Evolutionary conservation across 192 early-diverging fungal species (phyloP), one percentile per base, ranked within the genome.

Genomic region (Glomus cerebriforme): DNA sequence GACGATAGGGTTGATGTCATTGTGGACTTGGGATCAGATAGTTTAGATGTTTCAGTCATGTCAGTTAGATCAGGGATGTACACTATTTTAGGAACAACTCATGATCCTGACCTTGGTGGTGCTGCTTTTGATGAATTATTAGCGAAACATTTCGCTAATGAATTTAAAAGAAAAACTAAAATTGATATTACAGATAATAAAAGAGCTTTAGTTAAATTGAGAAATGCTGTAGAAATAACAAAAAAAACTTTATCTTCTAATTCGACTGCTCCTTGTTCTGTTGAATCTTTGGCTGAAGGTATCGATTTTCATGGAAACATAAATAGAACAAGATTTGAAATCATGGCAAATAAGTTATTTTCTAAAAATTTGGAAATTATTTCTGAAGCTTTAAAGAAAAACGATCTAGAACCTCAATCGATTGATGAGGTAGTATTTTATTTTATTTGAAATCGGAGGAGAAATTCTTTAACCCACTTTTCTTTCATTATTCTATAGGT

Each of bases 201-300:
- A 78, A 89, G 92, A 75, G 90, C 97, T 34, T 77, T 93, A 49
- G 86, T 92, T 71, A 99, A 99, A 90, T 89, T 98, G 71, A 84
- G 86, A 34, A 86, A 87, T 81, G 93, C 95, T 34, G 94, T 92
- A 59, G 97, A 99, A 87, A 86, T 91, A 72, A 98, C 97, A 79
- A 98, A 98, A 91, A 92, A 93, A 78, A 93, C 93, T 79, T 88
- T 99, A 62, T 91, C 95, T 59, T 89, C 90, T 45, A 88, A 90
- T 39, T 89, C 90, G 82, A 87, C 88, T 63, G 95, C 96, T 37
- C 94, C 96, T 60, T 99, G 97, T 86, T 92, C 92, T 7, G 95
- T 98, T 54, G 97, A 99, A 84, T 93, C 93, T 43, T 86, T 99
- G 70, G 92, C 90, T 69, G 95, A 97, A 24, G 97, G 97, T 70